Evolutionary conservation across 2,329 filamentous ascomycete genomes (phyloP).

Genomic region (Xylaria sp.): DNA sequence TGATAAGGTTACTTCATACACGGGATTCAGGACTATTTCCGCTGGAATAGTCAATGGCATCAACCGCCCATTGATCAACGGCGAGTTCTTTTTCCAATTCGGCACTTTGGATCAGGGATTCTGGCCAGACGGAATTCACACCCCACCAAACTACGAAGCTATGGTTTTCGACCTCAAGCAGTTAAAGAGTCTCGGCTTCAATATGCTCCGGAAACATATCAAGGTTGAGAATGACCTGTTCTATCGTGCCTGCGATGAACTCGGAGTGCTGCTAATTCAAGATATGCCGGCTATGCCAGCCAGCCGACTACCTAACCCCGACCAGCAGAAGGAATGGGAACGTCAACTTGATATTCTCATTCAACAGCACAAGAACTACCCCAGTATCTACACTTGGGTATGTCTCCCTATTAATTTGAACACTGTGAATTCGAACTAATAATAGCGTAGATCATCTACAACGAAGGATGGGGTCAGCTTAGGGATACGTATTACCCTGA

Average conservation of each 20-base stretch:
- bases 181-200: slow-evolving; percentile 74
- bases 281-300: slow-evolving; percentile 72
- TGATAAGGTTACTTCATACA: slow-evolving; percentile 71
- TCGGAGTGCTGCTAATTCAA: slow-evolving; percentile 74
- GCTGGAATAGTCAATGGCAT: slow-evolving; percentile 66
- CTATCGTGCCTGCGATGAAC: slow-evolving; percentile 72
- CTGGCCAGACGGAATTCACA: slow-evolving; percentile 76
- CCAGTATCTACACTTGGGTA: slow-evolving; percentile 73
- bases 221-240: slow-evolving; percentile 63
- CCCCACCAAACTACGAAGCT: slow-evolving; percentile 71
- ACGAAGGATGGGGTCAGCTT: slow-evolving; percentile 76
- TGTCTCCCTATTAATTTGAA: slow-evolving; percentile 30
- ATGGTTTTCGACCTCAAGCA: slow-evolving; percentile 73
- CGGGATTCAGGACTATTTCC: slow-evolving; percentile 73
- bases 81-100: slow-evolving; percentile 74
- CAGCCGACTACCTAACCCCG: slow-evolving; percentile 49
- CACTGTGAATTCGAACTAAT: slow-evolving; percentile 4
- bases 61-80: slow-evolving; percentile 71
- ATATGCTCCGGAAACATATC: slow-evolving; percentile 76
- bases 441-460: slow-evolving; percentile 69
- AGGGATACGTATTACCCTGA: slow-evolving; percentile 62
- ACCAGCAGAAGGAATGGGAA: slow-evolving; percentile 63
- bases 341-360: slow-evolving; percentile 69
- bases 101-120: slow-evolving; percentile 76
- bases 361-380: slow-evolving; percentile 70